A percentile compares a stretch with the other conserved stretches of the same genome.
phyloP scores from a whole-genome alignment of 1,284 basidiomycete species.

The Cystobasidium slooffiae region DNA sequence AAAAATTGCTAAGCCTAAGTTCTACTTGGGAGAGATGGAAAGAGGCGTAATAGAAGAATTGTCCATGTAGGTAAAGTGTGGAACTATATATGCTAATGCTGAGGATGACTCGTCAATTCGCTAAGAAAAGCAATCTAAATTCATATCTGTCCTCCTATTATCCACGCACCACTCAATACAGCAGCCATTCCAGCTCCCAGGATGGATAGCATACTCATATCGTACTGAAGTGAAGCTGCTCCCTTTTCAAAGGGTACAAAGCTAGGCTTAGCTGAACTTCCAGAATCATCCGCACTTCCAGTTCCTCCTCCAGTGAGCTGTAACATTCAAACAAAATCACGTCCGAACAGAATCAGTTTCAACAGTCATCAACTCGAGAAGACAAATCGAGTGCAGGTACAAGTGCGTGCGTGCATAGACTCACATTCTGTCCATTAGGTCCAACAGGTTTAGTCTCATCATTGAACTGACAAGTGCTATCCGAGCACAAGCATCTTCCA shows the following conservation, averaged over 20 bases:
- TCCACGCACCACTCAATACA: neutral
- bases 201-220: neutral
- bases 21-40: too few species aligned
- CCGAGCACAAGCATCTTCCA: conserved; percentile 68
- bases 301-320: conserved; percentile 43
- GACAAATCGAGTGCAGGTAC: neutral
- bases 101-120: neutral
- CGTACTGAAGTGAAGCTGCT: conserved; percentile 5
- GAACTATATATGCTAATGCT: too few species aligned
- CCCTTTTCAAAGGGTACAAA: conserved; percentile 35
- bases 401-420: neutral
- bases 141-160: neutral
- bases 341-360: neutral
- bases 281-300: conserved; percentile 1
- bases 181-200: conserved; percentile 11
- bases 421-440: conserved; percentile 38
- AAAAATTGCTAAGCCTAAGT: too few species aligned
- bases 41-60: too few species aligned
- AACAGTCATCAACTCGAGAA: neutral
- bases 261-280: conserved; percentile 2
- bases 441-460: conserved; percentile 71
- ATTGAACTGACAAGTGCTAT: conserved; percentile 65
- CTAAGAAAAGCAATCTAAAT: neutral
- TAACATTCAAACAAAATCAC: neutral
- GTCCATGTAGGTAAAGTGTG: too few species aligned